Base-by-base conservation (phyloP, 441 rosid genomes). In the Corymbia calophylla region DNA sequence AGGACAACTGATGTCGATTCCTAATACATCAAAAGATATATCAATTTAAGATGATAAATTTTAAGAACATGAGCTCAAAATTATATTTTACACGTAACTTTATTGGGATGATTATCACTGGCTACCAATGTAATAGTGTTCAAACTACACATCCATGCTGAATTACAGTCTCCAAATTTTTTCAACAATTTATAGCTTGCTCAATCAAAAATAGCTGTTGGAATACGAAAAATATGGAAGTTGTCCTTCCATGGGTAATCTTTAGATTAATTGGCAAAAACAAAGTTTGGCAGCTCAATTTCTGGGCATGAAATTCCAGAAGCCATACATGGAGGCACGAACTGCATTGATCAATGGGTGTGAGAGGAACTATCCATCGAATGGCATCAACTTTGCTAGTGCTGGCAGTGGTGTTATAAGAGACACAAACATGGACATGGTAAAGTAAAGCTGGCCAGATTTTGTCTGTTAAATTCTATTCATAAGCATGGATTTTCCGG, bases 371-470 rank as follows among this genome's bases (percentile, higher is more conserved):
- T 92, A 91, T 73, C 96, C 95, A 48, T 90, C 94, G 9, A 95
- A 93, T 88, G 98, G 98, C 56, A 88, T 96, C 91, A 95, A 96
- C 91, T 96, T 96, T 91, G 97, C 97, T 15, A 94, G 97, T 87
- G 96, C 95, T 25, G 97, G 97, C 86, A 95, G 97, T 89, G 97
- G 97, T n/a, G 93, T 95, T 86, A 87, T 95, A 56, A 87, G n/a
- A 35, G 95, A 89, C 85, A 95, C 97, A 66, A 96, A 94, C 91
- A 89, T 89, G 47, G 88, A 80, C 62, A 88, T 82, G 94, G 97
- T 93, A 93, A 90, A 86, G 44, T 73, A 27, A 47, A 32, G n/a
- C 17, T 49, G 5, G 4, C 21, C 44, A 23, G 5, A 31, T 21
- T 19, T 29, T 21, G 9, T 18, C 47, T 15, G 17, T 29, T 54